Evolutionary conservation across 345 rosid species (phyloP), one percentile per base, ranked within the genome.

Genomic region (Isatis tinctoria): DNA sequence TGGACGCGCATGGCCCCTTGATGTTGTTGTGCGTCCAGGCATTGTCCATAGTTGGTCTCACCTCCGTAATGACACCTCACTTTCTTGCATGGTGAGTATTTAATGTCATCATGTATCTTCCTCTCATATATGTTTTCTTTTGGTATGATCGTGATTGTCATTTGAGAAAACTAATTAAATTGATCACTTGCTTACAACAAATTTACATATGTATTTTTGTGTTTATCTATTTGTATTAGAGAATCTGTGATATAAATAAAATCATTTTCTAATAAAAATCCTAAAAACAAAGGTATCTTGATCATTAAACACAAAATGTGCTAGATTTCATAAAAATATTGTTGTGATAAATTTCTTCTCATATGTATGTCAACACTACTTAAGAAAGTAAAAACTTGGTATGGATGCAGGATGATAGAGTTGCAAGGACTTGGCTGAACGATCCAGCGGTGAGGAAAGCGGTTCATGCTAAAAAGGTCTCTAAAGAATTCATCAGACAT

Each of bases 1-100:
- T 63, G 96, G 98, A 61, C 97, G 93, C 14, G 93, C 96, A 4
- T 90, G 98, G 98, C 98, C 98, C 12, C 32, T 90, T 44, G 79
- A 90, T 68, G 85, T 87, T 64, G 82, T 84, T 53, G 96, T 89
- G 9, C 88, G 87, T 85, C 89, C 83, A 18, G 97, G 97, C 53
- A 65, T 79, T 60, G 88, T 93, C 74, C 96, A 92, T 62, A 86
- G 83, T 60, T 93, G 98, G 98, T 84, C 97, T 10, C 85, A 90
- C 74, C 68, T 0, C 26, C 2, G n/a, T n/a, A 1, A 17, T 16
- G 79, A n/a, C n/a, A n/a, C n/a, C n/a, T n/a, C n/a, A n/a, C n/a
- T 81, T 74, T 83, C 91, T 12, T 93, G 98, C 80, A 74, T 81
- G 22, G 98, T 93, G 73, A 85, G 93, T 74, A 18, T 35, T 22